Percentiles rank a stretch among this genome's conserved stretches.
Conservation (phyloP, 2,329 filamentous ascomycete genomes). For the Neoascochyta sp. region DNA sequence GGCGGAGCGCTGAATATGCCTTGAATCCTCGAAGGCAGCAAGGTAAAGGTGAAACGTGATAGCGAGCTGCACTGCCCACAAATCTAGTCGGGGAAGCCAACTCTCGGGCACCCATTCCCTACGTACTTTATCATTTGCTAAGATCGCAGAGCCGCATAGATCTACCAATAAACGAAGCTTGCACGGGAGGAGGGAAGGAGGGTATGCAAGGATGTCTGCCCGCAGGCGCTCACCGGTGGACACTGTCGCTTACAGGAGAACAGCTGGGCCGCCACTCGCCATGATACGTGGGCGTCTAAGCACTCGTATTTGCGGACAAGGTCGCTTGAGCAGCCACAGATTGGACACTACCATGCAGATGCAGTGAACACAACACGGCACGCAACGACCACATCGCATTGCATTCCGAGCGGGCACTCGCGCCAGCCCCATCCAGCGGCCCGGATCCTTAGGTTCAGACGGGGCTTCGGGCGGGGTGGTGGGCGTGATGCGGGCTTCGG, state of each 20-base stretch:
- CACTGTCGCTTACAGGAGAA: conserved; percentile 10
- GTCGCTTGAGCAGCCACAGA: too few species aligned
- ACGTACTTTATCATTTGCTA: conserved; percentile 29
- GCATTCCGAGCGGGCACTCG: too few species aligned
- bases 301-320: too few species aligned
- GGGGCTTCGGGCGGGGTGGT: conserved; percentile 18
- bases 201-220: conserved; percentile 11
- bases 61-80: conserved; percentile 29
- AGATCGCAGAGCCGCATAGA: conserved; percentile 36
- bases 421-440: too few species aligned
- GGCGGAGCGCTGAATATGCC: conserved; percentile 23
- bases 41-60: conserved; percentile 14
- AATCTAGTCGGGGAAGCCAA: conserved; percentile 17
- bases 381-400: too few species aligned
- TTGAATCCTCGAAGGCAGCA: conserved; percentile 21
- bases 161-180: conserved; percentile 10
- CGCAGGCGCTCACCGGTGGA: conserved; percentile 31
- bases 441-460: too few species aligned
- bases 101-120: conserved; percentile 16
- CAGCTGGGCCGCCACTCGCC: conserved; percentile 28
- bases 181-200: conserved; percentile 5
- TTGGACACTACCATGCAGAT: too few species aligned
- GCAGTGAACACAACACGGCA: too few species aligned
- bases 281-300: conserved; percentile 22
- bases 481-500: conserved; percentile 22